Percentiles rank a stretch among this genome's conserved stretches.
Evolutionary conservation across 2,329 filamentous ascomycete genomes (phyloP).

Genomic region (Talaromyces sp.): DNA sequence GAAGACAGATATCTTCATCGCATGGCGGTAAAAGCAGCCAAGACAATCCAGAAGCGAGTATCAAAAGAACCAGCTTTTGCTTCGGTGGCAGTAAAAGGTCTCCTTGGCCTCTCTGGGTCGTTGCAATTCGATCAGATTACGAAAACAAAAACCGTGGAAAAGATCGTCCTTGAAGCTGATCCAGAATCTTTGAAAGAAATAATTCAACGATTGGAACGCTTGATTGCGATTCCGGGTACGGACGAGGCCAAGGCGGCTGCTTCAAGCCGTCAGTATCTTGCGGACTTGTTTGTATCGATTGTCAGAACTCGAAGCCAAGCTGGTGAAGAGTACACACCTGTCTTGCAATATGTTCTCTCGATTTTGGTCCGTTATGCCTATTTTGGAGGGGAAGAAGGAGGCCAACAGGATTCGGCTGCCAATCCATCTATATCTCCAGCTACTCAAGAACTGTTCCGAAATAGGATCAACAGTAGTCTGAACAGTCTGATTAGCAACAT

Average conservation of each 20-base stretch:
- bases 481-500: constrained; percentile 45
- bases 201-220: constrained; percentile 47
- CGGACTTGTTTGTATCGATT: constrained; percentile 49
- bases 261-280: constrained; percentile 45
- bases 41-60: constrained; percentile 61
- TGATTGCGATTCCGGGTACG: constrained; percentile 44
- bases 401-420: constrained; percentile 27
- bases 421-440: constrained; percentile 42
- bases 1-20: constrained; percentile 74
- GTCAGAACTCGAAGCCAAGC: constrained; percentile 39
- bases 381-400: constrained; percentile 37
- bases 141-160: constrained; percentile 78
- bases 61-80: constrained; percentile 58
- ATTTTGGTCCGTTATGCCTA: constrained; percentile 48
- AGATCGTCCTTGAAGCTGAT: constrained; percentile 59
- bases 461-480: constrained; percentile 52
- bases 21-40: constrained; percentile 70
- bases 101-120: constrained; percentile 65
- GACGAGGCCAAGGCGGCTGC: constrained; percentile 44
- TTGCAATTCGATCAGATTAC: constrained; percentile 83
- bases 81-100: constrained; percentile 55
- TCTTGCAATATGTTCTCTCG: constrained; percentile 42
- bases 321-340: constrained; percentile 34
- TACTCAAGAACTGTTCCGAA: constrained; percentile 49
- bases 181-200: constrained; percentile 48